phyloP scores from a whole-genome alignment of 2,329 filamentous ascomycete species.

The Mariannaea sp. region DNA sequence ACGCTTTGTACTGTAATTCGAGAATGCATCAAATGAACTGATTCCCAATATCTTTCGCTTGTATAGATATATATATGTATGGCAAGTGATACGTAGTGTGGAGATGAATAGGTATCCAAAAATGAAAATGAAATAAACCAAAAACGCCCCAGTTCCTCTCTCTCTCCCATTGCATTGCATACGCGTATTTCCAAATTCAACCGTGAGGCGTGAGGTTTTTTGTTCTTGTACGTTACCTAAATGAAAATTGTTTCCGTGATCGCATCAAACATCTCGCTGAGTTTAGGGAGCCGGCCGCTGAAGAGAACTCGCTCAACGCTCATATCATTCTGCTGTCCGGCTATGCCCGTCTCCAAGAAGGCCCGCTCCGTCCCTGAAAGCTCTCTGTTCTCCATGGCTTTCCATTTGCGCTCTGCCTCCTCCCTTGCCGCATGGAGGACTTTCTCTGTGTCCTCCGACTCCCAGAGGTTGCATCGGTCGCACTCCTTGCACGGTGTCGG shows the following conservation, averaged over 20 bases:
- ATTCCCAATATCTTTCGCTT: constrained; percentile 26
- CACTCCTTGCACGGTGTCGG: constrained; percentile 75
- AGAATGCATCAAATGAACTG: constrained; percentile 25
- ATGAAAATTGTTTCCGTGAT: constrained; percentile 51
- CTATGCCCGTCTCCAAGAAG: constrained; percentile 61
- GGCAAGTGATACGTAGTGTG: too few species aligned
- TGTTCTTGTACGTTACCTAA: constrained; percentile 37
- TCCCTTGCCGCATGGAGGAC: constrained; percentile 71
- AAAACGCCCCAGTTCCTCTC: constrained; percentile 9
- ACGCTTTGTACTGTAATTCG: constrained; percentile 36
- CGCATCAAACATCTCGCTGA: constrained; percentile 52
- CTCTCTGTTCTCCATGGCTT: constrained; percentile 64
- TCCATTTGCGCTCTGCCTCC: constrained; percentile 74
- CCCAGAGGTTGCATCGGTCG: constrained; percentile 78
- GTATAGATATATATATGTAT: constrained; percentile 11
- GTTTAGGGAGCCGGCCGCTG: constrained; percentile 44
- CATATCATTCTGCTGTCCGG: constrained; percentile 31
- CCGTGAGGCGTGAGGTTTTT: constrained; percentile 21
- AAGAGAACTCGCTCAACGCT: constrained; percentile 43
- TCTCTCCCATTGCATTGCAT: too few species aligned
- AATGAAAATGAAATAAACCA: too few species aligned
- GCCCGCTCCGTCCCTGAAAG: constrained; percentile 60
- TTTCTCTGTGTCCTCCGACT: constrained; percentile 73
- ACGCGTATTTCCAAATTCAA: constrained; percentile 19
- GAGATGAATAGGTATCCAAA: too few species aligned